phyloP scores from a whole-genome alignment of 2,329 filamentous ascomycete species.

The Sarocladiaceae sp. region DNA sequence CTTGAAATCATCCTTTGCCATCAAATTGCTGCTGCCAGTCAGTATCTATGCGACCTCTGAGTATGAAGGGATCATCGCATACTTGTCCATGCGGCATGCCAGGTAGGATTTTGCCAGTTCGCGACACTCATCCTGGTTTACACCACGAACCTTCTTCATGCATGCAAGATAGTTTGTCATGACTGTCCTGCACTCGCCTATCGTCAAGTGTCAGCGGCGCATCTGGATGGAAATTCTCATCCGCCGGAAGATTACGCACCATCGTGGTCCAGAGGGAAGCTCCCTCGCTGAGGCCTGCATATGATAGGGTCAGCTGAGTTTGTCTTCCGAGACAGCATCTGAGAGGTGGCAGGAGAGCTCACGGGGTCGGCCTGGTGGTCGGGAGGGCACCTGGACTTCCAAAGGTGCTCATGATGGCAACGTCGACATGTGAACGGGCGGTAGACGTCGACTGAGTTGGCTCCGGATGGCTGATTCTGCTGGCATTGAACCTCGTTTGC shows the following conservation, averaged over 20 bases:
- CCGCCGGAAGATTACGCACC: slow-evolving; percentile 31
- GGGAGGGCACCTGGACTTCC: slow-evolving; percentile 63
- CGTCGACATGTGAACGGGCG: not conserved
- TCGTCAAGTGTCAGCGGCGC: not conserved
- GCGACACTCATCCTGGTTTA: slow-evolving; percentile 82
- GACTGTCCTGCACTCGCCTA: slow-evolving; percentile 87
- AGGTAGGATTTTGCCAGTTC: slow-evolving; percentile 83
- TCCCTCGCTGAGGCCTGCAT: slow-evolving; percentile 76
- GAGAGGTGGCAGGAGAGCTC: slow-evolving; percentile 23
- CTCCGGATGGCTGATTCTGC: not conserved
- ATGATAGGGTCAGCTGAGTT: slow-evolving; percentile 6
- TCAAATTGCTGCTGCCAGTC: slow-evolving; percentile 66
- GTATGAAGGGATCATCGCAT: slow-evolving; percentile 23
- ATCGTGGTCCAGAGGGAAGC: slow-evolving; percentile 94
- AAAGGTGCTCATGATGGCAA: slow-evolving; percentile 51
- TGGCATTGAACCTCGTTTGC: not conserved
- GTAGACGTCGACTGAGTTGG: not conserved
- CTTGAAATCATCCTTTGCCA: slow-evolving; percentile 92
- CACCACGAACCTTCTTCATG: slow-evolving; percentile 74
- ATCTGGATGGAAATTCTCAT: not conserved
- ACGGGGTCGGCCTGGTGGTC: slow-evolving; percentile 65
- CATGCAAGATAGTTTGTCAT: slow-evolving; percentile 83
- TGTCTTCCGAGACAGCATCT: not conserved
- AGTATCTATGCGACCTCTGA: not conserved
- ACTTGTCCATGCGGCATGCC: slow-evolving; percentile 91